Conservation (phyloP, 768 basidiomycete species). For the Termitomyces sp. region DNA sequence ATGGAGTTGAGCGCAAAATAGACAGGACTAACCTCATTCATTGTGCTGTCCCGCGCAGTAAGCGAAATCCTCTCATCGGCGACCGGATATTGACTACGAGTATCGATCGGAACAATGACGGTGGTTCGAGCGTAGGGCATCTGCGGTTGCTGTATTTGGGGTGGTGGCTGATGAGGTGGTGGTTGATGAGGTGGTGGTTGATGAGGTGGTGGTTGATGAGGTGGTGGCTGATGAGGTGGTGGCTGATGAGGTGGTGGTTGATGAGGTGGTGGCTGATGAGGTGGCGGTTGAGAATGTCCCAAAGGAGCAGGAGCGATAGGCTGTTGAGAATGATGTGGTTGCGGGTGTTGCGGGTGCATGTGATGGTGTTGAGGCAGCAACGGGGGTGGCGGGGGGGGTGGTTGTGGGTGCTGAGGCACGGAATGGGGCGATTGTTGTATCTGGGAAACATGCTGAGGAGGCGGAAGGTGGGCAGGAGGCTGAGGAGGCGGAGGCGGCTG, state of each 20-base stretch:
- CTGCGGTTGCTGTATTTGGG: conserved; percentile 20
- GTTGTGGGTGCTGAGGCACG: conserved; percentile 19
- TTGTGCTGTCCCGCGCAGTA: conserved; percentile 28
- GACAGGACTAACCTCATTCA: conserved; percentile 34
- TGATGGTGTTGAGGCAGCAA: conserved; percentile 12
- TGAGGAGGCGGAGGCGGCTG: conserved; percentile 17
- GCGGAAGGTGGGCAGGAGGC: conserved; percentile 11
- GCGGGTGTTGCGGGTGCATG: conserved; percentile 11
- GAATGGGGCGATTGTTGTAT: conserved; percentile 17
- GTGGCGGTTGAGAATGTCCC: conserved; percentile 11
- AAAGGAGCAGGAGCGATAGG: conserved; percentile 10
- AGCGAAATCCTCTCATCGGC: conserved; percentile 30
- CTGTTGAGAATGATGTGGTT: conserved; percentile 11
- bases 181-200: conserved; percentile 5
- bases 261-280: conserved; percentile 16
- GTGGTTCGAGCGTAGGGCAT: conserved; percentile 32
- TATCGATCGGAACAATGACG: conserved; percentile 38
- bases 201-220: conserved; percentile 16
- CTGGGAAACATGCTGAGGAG: conserved; percentile 12
- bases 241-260: conserved; percentile 6
- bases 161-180: conserved; percentile 13
- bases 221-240: conserved; percentile 11
- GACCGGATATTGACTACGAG: conserved; percentile 27
- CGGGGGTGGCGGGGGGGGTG: conserved; percentile 5
- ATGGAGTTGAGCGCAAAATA: not conserved